These are phyloP conservation scores for Amanita pseudoporphyria DNA, from an alignment of 768 basidiomycete species.

Conservation along the genomic window DNA sequence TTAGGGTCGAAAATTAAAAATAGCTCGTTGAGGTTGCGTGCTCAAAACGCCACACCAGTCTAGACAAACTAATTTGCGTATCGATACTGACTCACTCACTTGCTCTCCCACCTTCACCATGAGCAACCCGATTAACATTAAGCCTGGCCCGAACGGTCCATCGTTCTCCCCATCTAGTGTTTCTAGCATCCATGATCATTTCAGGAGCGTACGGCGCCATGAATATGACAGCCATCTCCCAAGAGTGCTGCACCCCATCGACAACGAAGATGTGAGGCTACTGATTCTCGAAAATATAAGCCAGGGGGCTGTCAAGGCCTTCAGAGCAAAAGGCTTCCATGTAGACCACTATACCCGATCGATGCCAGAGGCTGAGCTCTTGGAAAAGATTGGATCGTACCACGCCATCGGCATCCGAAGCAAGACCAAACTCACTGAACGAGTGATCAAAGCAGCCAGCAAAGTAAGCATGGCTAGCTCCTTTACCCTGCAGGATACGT, in stretches of 20 bases:
- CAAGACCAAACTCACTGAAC: slow-evolving; percentile 94
- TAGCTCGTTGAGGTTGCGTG: too few relatives aligned
- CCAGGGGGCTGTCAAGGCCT: slow-evolving; percentile 73
- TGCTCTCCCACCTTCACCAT: slow-evolving; percentile 21
- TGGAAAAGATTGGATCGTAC: slow-evolving; percentile 73
- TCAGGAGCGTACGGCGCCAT: slow-evolving; percentile 24
- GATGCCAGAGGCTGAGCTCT: slow-evolving; percentile 88
- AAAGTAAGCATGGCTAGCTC: slow-evolving; percentile 43
- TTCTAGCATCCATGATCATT: slow-evolving; percentile 34
- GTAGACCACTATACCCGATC: slow-evolving; percentile 86
- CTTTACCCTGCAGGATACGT: not conserved
- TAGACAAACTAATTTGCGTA: not conserved
- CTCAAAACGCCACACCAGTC: not conserved
- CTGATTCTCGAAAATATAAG: slow-evolving; percentile 95
- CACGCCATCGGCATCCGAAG: slow-evolving; percentile 95
- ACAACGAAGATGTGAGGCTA: slow-evolving; percentile 72
- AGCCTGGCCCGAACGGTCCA: slow-evolving; percentile 27
- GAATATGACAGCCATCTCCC: slow-evolving; percentile 41
- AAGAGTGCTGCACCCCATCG: slow-evolving; percentile 71
- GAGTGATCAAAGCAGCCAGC: slow-evolving; percentile 77
- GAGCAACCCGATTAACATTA: slow-evolving; percentile 40
- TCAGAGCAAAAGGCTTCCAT: slow-evolving; percentile 78
- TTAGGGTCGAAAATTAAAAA: not conserved
- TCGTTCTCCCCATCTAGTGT: slow-evolving; percentile 43
- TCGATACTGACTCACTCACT: not conserved